Evolutionary conservation across 1,284 basidiomycete genomes (phyloP), one percentile per base, ranked within the genome.

Genomic region (Porodaedalea pini): DNA sequence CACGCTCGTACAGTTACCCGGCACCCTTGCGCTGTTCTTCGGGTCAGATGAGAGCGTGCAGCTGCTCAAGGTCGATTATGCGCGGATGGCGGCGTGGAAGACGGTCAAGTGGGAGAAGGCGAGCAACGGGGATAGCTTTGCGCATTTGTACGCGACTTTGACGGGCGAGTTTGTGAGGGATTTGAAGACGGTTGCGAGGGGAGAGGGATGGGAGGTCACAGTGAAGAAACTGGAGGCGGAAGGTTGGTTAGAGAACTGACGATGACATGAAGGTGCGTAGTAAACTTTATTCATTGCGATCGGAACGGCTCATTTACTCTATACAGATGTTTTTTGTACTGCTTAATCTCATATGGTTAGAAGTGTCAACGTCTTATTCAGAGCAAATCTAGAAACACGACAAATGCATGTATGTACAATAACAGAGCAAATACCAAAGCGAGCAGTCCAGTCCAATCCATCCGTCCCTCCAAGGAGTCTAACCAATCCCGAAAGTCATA

Each of bases 1-100:
- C n/a, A 64, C 63, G 10, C 58, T 66, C 44, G 56, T 52, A 4
- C 64, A 64, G 37, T 66, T 66, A 56, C 65, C 62, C 40, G 57
- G 44, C 25, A n/a, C n/a, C n/a, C 56, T 65, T 39, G 55, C 55
- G 13, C 63, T 63, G 41, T 65, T 65, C 57, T 65, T 63, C 29
- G 60, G 44, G 37, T 54, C 47, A 8, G 60, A 62, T 36, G 54
- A 59, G 29, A 56, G 49, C 21, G 64, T 65, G 23, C 60, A 61
- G 40, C 53, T 66, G 21, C 45, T 66, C 25, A 61, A 62, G 45
- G 59, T 66, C 49, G 62, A 65, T 51, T 64, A 51, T 44, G 23
- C 21, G 21, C 45, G 53, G 19, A 25, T 59, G 49, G 48, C 37
- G 25, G 40, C 23, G 29, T 62, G 41, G 51, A 58, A 61, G 53